Evolutionary conservation across 139 green algal species (phyloP), one percentile per base, ranked within the genome.

Genomic region (Haematococcus lacustris): DNA sequence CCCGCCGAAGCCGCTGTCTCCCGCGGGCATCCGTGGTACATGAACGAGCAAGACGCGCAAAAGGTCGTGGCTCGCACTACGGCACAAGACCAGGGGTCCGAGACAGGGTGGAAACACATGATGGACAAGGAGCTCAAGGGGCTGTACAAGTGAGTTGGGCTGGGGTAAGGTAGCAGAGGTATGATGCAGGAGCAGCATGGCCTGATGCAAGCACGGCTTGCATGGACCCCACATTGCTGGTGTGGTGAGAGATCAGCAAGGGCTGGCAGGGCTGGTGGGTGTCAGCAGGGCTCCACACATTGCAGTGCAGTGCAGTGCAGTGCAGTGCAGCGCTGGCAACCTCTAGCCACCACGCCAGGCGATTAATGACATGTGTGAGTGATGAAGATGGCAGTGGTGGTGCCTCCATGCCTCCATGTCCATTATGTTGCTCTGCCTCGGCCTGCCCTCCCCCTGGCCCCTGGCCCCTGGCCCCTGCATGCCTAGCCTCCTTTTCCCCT

Each of bases 91-190:
- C 23, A 39, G 30, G 60, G 60, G 4, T 32, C 4, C 4, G 60
- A 66, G 60, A 3, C 3, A 3, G 60, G 60, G 4, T 66, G 60
- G 60, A 66, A 39, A 6, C 60, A 66, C 60, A 66, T 66, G 60
- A 66, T 66, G 60, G 60, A 66, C 33, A 66, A 66, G 60, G 3
- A 28, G 23, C 7, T 28, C 23, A 32, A n/a, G 33, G 60, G 33
- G 23, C 38, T 17, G 23, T 66, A 39, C 32, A 66, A n/a, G 60
- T 66, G 60, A 66, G 60, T 66, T n/a, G 21, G 47, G 47, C 47
- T 28, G 13, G 47, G 47, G 21, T 57, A 57, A 57, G 47, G 47
- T 57, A 28, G 47, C 47, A 57, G 13, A 21, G 47, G 13, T 21
- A 57, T 21, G 13, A 57, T 28, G 47, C 47, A 57, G 47, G 47